Conservation (phyloP, 495 filamentous ascomycete species). For the Penicillium ochrochloron region DNA sequence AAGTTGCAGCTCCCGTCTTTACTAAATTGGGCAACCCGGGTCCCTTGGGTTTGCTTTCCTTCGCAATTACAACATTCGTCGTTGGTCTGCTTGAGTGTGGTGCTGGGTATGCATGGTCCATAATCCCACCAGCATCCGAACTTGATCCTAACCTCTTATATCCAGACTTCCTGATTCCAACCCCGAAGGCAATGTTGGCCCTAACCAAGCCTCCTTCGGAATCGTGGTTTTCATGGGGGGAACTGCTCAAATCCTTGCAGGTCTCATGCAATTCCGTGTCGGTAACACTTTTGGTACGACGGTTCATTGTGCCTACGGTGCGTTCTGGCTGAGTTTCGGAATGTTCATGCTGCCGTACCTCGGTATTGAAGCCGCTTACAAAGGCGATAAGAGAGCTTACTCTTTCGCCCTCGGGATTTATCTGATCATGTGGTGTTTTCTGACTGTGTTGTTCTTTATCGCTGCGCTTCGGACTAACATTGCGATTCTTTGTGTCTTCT, state of each 20-base stretch:
- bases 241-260: constrained; percentile 17
- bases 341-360: constrained; percentile 22
- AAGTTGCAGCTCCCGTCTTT: background rate
- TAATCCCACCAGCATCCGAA: background rate
- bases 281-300: constrained; percentile 25
- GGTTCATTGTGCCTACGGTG: constrained; percentile 22
- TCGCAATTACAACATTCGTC: constrained; percentile 2
- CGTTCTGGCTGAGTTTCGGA: constrained; percentile 24
- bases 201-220: constrained; percentile 21
- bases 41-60: constrained; percentile 1
- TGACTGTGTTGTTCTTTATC: constrained; percentile 22
- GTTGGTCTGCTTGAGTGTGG: constrained; percentile 6
- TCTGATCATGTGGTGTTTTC: constrained; percentile 25
- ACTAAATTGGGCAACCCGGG: constrained; percentile 1
- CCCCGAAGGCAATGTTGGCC: constrained; percentile 5
- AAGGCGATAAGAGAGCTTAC: constrained; percentile 16
- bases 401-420: constrained; percentile 22
- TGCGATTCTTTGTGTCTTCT: constrained; percentile 40
- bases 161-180: background rate
- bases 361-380: constrained; percentile 18
- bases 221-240: constrained; percentile 23
- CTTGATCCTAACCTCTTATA: background rate
- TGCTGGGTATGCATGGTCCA: background rate
- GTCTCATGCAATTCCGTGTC: constrained; percentile 24
- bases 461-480: constrained; percentile 88